phyloP scores from a whole-genome alignment of 2,329 filamentous ascomycete genomes.

The Fusarium sp. region DNA sequence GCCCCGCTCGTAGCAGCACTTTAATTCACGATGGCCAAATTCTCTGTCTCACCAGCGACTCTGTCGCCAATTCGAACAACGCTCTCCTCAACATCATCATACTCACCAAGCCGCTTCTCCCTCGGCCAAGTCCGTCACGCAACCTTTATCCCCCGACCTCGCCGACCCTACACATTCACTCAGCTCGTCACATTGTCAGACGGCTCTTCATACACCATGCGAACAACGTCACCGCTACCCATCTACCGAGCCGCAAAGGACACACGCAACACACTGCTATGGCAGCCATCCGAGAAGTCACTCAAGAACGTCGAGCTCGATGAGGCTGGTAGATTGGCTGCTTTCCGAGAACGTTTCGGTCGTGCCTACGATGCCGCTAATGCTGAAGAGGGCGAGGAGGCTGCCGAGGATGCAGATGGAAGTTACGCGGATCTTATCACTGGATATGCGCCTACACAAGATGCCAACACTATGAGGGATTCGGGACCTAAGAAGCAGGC shows the following conservation, averaged over 20 bases:
- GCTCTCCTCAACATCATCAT: conserved; percentile 44
- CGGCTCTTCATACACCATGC: conserved; percentile 83
- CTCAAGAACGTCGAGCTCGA: conserved; percentile 92
- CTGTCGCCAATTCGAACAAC: conserved; percentile 47
- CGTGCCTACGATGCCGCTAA: conserved; percentile 77
- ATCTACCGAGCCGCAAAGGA: conserved; percentile 77
- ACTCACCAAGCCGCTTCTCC: conserved; percentile 43
- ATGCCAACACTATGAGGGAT: conserved; percentile 50
- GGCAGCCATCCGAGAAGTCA: conserved; percentile 87
- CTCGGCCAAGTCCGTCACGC: conserved; percentile 78
- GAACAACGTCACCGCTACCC: conserved; percentile 77
- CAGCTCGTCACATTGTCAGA: conserved; percentile 94
- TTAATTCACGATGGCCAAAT: conserved; percentile 45
- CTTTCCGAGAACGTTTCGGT: conserved; percentile 88
- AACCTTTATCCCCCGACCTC: conserved; percentile 86
- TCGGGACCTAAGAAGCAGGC: conserved; percentile 56
- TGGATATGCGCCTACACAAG: conserved; percentile 57
- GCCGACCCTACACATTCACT: conserved; percentile 96
- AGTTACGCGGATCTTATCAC: conserved; percentile 60
- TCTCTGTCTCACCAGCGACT: conserved; percentile 44
- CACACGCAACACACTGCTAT: conserved; percentile 86
- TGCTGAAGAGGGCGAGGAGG: conserved; percentile 46
- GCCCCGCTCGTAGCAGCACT: conserved; percentile 1
- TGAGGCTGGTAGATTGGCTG: conserved; percentile 88
- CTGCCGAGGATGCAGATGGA: conserved; percentile 42